Conservation (phyloP, 2,329 filamentous ascomycete genomes). For the Metarhizium brunneum region DNA sequence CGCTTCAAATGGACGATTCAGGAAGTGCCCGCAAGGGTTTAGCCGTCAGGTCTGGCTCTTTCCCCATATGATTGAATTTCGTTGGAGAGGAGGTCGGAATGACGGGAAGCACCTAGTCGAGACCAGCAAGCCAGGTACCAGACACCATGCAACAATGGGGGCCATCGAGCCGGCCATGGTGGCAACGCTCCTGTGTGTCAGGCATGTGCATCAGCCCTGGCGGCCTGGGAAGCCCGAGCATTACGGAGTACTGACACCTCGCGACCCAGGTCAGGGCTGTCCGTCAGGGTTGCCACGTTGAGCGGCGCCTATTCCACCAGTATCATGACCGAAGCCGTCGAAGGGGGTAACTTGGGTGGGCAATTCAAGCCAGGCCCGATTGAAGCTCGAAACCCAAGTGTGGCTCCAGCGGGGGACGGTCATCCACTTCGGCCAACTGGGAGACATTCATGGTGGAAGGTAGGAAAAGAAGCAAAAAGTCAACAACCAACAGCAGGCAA, state of each 20-base stretch:
- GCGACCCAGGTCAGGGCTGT: not conserved
- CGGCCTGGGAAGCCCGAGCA: not conserved
- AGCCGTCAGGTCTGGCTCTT: constrained; percentile 1
- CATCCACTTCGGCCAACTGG: not conserved
- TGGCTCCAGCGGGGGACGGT: too few species aligned
- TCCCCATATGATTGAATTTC: not conserved
- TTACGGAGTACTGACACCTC: not conserved
- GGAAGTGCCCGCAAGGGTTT: constrained; percentile 1
- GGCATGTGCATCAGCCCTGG: not conserved
- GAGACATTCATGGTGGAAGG: too few species aligned
- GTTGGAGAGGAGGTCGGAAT: not conserved
- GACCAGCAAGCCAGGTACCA: not conserved
- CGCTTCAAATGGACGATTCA: not conserved
- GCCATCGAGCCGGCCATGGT: not conserved
- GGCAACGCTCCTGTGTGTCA: not conserved
- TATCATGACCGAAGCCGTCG: not conserved
- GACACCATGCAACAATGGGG: not conserved
- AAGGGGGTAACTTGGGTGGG: too few species aligned
- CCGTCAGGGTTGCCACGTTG: constrained; percentile 1
- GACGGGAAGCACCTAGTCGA: not conserved
- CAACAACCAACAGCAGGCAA: not conserved
- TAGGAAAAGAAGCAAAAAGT: too few species aligned
- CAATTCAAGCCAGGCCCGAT: too few species aligned
- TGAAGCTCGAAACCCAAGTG: too few species aligned
- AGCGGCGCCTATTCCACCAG: constrained; percentile 3